These are phyloP conservation scores for Colletotrichum gigasporum DNA, from an alignment of 2,329 filamentous ascomycete species.

Conservation along the genomic window DNA sequence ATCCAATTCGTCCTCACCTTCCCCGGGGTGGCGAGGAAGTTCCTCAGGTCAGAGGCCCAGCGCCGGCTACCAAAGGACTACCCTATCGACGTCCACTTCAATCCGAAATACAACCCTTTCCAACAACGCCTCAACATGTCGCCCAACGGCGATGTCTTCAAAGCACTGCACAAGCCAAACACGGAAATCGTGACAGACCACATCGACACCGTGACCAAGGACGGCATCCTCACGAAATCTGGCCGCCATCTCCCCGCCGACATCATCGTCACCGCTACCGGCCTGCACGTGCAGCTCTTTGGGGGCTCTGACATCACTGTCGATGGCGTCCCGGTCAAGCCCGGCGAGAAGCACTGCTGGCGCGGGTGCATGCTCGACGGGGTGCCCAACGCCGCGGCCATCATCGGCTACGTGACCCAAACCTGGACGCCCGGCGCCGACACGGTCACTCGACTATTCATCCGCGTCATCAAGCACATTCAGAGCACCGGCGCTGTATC, in stretches of 20 bases:
- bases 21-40: conserved; percentile 56
- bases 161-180: conserved; percentile 55
- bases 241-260: conserved; percentile 67
- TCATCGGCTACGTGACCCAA: conserved; percentile 73
- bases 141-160: conserved; percentile 66
- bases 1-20: conserved; percentile 62
- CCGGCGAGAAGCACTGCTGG: conserved; percentile 67
- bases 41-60: conserved; percentile 57
- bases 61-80: conserved; percentile 62
- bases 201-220: conserved; percentile 59
- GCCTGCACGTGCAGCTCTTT: conserved; percentile 67
- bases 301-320: conserved; percentile 62
- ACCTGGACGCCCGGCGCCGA: conserved; percentile 76
- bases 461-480: conserved; percentile 61
- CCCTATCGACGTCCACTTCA: conserved; percentile 70
- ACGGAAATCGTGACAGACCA: conserved; percentile 59
- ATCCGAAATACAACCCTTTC: conserved; percentile 72
- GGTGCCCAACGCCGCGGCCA: conserved; percentile 69
- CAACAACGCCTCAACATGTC: conserved; percentile 80
- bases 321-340: conserved; percentile 60
- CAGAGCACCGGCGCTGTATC: conserved; percentile 38
- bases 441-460: conserved; percentile 56
- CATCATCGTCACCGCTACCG: conserved; percentile 76
- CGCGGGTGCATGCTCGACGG: conserved; percentile 72
- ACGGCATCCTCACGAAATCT: conserved; percentile 56